phyloP scores from a whole-genome alignment of 208 protist species.

The Herpetomonas tarakana region DNA sequence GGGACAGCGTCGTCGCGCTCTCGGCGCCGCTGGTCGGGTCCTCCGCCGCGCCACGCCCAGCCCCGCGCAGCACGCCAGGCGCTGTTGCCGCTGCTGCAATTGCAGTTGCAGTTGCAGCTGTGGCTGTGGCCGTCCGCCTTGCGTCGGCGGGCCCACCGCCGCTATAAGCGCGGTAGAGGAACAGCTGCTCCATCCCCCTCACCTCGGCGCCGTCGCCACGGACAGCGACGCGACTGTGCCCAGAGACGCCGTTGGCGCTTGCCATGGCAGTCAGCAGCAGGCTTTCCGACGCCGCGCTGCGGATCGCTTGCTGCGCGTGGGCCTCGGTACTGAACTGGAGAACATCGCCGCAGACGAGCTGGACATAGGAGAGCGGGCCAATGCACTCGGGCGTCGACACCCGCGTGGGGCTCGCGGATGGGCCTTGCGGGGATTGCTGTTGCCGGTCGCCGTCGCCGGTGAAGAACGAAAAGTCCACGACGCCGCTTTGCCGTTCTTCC shows the following conservation, averaged over 20 bases:
- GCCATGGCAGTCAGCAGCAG: conserved; percentile 4
- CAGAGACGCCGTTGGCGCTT: too few relatives aligned
- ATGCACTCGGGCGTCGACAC: conserved; percentile 11
- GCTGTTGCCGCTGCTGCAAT: background rate
- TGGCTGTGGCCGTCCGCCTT: background rate
- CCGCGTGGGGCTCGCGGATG: background rate
- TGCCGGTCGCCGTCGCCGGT: too few relatives aligned
- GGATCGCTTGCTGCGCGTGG: conserved; percentile 36
- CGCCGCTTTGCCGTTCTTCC: background rate
- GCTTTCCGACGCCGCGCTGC: conserved; percentile 16
- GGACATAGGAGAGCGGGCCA: conserved; percentile 50
- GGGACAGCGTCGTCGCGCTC: background rate
- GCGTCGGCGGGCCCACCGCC: background rate
- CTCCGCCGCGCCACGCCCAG: background rate
- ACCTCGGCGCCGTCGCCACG: background rate
- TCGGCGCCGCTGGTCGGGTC: background rate
- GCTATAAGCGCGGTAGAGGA: background rate
- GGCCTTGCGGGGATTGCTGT: too few relatives aligned
- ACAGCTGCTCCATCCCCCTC: background rate
- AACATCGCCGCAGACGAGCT: conserved; percentile 50
- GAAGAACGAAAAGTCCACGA: background rate
- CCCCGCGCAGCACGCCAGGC: too few relatives aligned
- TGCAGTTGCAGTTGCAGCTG: too few relatives aligned
- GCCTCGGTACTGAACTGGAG: conserved; percentile 51
- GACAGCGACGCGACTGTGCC: background rate